Evolutionary conservation across 495 filamentous ascomycete genomes (phyloP), one percentile per base, ranked within the genome.

Genomic region (Penicillium chermesinum): DNA sequence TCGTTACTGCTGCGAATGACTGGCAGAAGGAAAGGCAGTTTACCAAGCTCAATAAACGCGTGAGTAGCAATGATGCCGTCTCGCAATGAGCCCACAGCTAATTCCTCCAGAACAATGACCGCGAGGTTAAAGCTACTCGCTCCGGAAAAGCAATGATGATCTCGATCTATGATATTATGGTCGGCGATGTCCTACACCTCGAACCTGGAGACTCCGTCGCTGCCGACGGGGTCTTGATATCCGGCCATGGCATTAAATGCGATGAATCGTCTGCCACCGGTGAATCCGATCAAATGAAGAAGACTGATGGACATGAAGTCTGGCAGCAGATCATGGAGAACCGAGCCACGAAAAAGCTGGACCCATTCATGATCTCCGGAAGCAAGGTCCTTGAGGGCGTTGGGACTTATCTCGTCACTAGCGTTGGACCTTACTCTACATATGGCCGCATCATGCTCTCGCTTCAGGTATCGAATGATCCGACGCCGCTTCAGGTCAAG

Each of bases 21-120:
- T 89, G 78, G 70, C 83, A 88, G 57, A 87, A 89, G 58, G 87
- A 89, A 62, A 74, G 70, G 36, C 88, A 91, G 53, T 94, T 94
- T 61, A 80, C 82, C 20, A 86, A 80, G 49, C 71, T 94, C 9
- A 94, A 89, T 63, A 76, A 78, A 61, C 81, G 85, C 51, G 75
- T 74, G 54, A 54, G 66, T 58, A 20, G 18, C 4, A 12, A 17
- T 30, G 38, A 2, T 7, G 10, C n/a, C n/a, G 1, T 7, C 19
- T 22, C 30, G 52, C 62, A 46, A 57, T 46, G 39, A 18, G 1
- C 20, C 25, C 25, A 30, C n/a, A 30, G 25, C 25, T 30, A 30
- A 30, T 30, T 30, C 25, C 1, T 19, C 17, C 50, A 80, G 74
- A 91, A 91, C 62, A 76, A 88, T 53, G 88, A 94, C 58, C 82